Conservation (phyloP, 192 early-diverging fungal genomes). For the Entophlyctis helioformis region DNA sequence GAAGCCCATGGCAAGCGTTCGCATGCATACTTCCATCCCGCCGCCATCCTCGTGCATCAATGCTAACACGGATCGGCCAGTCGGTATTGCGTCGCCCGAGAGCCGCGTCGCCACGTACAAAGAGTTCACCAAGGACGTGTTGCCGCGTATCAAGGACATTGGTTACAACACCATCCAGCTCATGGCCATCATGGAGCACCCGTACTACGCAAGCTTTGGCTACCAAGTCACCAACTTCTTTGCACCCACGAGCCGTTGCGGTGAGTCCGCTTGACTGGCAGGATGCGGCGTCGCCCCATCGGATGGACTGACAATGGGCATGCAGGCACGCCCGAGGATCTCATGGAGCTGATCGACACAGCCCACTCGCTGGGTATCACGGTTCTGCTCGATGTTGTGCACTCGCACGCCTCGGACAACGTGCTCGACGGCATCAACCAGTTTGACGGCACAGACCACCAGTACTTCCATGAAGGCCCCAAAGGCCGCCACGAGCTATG, state of each 20-base stretch:
- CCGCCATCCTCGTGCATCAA: neutral
- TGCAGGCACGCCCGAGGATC: conserved; percentile 71
- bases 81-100: conserved; percentile 87
- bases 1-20: conserved; percentile 74
- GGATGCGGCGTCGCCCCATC: neutral
- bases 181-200: conserved; percentile 94
- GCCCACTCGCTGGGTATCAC: conserved; percentile 81
- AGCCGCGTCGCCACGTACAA: conserved; percentile 69
- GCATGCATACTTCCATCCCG: neutral
- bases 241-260: conserved; percentile 84
- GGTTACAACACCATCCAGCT: conserved; percentile 46
- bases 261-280: conserved; percentile 10
- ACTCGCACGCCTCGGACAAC: conserved; percentile 94
- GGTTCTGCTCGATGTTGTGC: conserved; percentile 88
- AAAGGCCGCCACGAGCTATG: conserved; percentile 85
- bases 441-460: conserved; percentile 94
- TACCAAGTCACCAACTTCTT: conserved; percentile 98
- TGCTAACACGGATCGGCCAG: conserved; percentile 27
- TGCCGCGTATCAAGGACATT: conserved; percentile 74
- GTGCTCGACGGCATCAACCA: conserved; percentile 86
- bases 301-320: neutral
- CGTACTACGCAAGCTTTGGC: conserved; percentile 96
- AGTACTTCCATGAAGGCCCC: conserved; percentile 85
- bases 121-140: conserved; percentile 77
- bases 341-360: conserved; percentile 82